Percentiles rank a stretch among this genome's conserved stretches.
Conservation (phyloP, 352 stramenopile species). For the Blastocystis sp. region DNA sequence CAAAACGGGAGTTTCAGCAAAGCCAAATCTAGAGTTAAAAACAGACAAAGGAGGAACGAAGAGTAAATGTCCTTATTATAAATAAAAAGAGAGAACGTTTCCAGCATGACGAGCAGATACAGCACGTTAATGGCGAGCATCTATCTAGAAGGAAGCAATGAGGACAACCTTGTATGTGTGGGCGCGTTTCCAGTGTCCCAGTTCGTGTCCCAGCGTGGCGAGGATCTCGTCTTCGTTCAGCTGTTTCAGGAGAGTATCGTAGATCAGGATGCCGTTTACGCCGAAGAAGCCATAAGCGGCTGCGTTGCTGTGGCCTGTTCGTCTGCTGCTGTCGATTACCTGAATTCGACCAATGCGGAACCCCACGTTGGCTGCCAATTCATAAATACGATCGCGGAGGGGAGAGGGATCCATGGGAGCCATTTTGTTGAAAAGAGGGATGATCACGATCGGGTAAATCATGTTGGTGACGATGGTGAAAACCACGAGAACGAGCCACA, state of each 20-base stretch:
- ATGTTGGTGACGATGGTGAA: slow-evolving; percentile 75
- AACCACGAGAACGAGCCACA: slow-evolving; percentile 64
- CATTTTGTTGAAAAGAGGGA: slow-evolving; percentile 79
- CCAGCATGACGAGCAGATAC: slow-evolving; percentile 4
- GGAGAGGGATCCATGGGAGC: slow-evolving; percentile 69
- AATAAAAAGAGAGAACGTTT: not conserved
- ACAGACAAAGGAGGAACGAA: not conserved
- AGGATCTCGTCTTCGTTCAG: slow-evolving; percentile 74
- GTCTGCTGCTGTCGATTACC: slow-evolving; percentile 75
- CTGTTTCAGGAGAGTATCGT: slow-evolving; percentile 74
- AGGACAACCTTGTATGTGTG: slow-evolving; percentile 71
- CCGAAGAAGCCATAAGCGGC: slow-evolving; percentile 74
- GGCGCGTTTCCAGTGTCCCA: slow-evolving; percentile 78
- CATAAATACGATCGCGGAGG: slow-evolving; percentile 72
- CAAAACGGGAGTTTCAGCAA: slow-evolving; percentile 67
- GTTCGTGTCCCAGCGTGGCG: slow-evolving; percentile 73
- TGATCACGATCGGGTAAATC: slow-evolving; percentile 75
- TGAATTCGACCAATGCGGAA: slow-evolving; percentile 76
- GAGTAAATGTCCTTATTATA: slow-evolving; percentile 7
- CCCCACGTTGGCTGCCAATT: slow-evolving; percentile 68
- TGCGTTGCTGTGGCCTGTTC: slow-evolving; percentile 77
- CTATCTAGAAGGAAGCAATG: not conserved
- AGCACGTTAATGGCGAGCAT: not conserved
- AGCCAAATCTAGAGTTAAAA: slow-evolving; percentile 39
- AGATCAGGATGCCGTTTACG: slow-evolving; percentile 77